These are phyloP conservation scores for Citrus glauca DNA, from an alignment of 345 rosid species.

Conservation along the genomic window DNA sequence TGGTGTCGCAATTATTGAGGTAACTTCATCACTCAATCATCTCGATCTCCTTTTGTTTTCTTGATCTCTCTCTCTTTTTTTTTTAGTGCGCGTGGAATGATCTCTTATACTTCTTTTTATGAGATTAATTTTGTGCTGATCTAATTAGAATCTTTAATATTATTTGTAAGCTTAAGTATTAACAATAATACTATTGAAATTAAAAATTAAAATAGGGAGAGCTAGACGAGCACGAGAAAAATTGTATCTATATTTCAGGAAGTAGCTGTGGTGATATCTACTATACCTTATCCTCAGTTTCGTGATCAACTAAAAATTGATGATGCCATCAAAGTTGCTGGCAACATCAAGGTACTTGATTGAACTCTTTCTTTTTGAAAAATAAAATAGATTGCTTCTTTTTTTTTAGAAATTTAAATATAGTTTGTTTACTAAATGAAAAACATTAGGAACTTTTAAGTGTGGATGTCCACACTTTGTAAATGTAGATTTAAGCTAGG, in stretches of 20 bases:
- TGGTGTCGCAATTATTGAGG: conserved; percentile 7
- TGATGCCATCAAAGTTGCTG: conserved; percentile 40
- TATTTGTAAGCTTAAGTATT: no score
- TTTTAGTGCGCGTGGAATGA: no score
- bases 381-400: background rate
- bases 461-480: no score
- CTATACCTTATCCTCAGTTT: conserved; percentile 24
- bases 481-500: no score
- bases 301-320: conserved; percentile 36
- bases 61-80: no score
- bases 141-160: background rate
- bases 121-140: no score
- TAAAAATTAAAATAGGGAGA: conserved; percentile 32
- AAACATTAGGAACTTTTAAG: no score
- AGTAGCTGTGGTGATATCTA: conserved; percentile 32
- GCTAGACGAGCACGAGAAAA: conserved; percentile 31
- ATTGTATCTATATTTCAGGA: conserved; percentile 19
- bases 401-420: background rate
- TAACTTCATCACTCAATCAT: background rate
- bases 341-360: conserved; percentile 39
- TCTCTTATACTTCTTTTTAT: background rate
- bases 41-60: background rate
- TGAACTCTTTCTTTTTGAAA: background rate
- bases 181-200: background rate
- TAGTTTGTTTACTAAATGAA: background rate